A percentile compares a stretch with the other conserved stretches of the same genome.
Conservation (phyloP, 192 early-diverging fungal genomes). For the Coemansia erecta region DNA sequence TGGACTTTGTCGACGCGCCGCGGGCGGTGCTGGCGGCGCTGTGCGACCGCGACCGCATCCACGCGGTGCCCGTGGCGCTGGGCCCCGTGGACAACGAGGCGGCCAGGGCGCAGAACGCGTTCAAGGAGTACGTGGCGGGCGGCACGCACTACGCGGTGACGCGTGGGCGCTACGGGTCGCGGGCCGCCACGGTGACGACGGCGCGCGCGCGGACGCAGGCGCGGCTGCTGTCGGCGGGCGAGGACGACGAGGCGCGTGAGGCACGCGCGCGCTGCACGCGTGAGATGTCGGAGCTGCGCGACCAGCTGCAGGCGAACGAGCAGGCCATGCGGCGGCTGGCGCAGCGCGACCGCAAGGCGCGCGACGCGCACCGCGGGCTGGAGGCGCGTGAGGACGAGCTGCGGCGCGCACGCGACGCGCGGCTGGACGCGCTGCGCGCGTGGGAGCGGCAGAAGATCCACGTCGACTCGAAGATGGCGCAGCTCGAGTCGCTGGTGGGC, state of each 20-base stretch:
- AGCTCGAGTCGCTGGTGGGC: slow-evolving; percentile 17
- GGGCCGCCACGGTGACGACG: slow-evolving; percentile 32
- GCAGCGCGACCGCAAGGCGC: slow-evolving; percentile 23
- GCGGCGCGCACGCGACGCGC: slow-evolving; percentile 12
- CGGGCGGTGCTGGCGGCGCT: slow-evolving; percentile 60
- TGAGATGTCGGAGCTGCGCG: slow-evolving; percentile 29
- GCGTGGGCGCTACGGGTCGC: slow-evolving; percentile 43
- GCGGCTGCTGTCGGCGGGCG: slow-evolving; percentile 31
- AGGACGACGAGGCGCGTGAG: slow-evolving; percentile 35
- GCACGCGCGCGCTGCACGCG: slow-evolving; percentile 17
- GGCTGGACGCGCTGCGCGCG: slow-evolving; percentile 3
- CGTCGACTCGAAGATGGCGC: slow-evolving; percentile 25
- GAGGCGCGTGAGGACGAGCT: slow-evolving; percentile 35
- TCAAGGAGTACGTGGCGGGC: slow-evolving; percentile 45
- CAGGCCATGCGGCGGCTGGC: slow-evolving; percentile 23
- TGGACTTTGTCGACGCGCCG: slow-evolving; percentile 76
- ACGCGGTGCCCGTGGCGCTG: slow-evolving; percentile 54
- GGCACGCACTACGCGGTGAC: slow-evolving; percentile 32
- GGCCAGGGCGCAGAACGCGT: slow-evolving; percentile 18
- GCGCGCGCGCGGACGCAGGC: slow-evolving; percentile 17
- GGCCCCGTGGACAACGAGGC: slow-evolving; percentile 36
- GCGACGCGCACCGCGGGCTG: slow-evolving; percentile 23
- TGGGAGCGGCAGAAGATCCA: slow-evolving; percentile 32
- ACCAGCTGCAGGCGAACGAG: slow-evolving; percentile 27
- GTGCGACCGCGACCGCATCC: slow-evolving; percentile 60